A percentile compares a stretch with the other conserved stretches of the same genome.
These are phyloP conservation scores for Drosera capensis DNA, from an alignment of 148 eudicot species.

Conservation along the genomic window DNA sequence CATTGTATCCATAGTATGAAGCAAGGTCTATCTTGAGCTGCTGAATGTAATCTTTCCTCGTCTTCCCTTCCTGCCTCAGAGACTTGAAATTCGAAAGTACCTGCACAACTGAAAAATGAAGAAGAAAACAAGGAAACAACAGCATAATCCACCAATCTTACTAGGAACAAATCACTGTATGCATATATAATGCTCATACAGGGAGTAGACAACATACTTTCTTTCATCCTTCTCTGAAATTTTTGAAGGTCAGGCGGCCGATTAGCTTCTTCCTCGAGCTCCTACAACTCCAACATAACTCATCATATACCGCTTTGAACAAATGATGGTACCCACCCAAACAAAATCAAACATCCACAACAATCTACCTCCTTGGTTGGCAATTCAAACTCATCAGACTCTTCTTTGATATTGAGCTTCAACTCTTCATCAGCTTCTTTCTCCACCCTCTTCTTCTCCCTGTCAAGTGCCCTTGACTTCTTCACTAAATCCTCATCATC, in stretches of 20 bases:
- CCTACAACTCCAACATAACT: slow-evolving; percentile 22
- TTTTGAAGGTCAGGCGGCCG: slow-evolving; percentile 73
- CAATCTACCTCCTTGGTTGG: slow-evolving; percentile 48
- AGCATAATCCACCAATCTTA: too few relatives aligned
- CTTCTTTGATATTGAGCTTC: slow-evolving; percentile 42
- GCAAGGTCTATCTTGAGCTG: slow-evolving; percentile 63
- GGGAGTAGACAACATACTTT: slow-evolving; percentile 41
- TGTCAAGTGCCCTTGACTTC: slow-evolving; percentile 27
- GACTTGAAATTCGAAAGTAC: slow-evolving; percentile 62
- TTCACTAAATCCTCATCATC: slow-evolving; percentile 40
- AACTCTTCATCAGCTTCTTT: slow-evolving; percentile 45
- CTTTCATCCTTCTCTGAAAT: slow-evolving; percentile 79
- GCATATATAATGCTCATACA: too few relatives aligned
- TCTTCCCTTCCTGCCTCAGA: slow-evolving; percentile 49
- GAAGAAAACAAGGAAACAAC: background rate
- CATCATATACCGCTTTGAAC: background rate
- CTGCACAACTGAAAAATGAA: slow-evolving; percentile 34
- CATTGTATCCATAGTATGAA: slow-evolving; percentile 87
- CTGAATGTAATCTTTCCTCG: slow-evolving; percentile 61
- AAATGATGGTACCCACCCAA: slow-evolving; percentile 1
- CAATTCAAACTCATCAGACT: slow-evolving; percentile 54
- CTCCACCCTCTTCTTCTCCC: slow-evolving; percentile 23
- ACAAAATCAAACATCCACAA: too few relatives aligned
- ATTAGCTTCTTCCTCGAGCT: slow-evolving; percentile 66
- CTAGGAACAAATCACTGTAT: too few relatives aligned